Percentiles rank a stretch among this genome's conserved stretches.
phyloP scores from a whole-genome alignment of 768 basidiomycete species.

The Coprinopsis strossmayeri region DNA sequence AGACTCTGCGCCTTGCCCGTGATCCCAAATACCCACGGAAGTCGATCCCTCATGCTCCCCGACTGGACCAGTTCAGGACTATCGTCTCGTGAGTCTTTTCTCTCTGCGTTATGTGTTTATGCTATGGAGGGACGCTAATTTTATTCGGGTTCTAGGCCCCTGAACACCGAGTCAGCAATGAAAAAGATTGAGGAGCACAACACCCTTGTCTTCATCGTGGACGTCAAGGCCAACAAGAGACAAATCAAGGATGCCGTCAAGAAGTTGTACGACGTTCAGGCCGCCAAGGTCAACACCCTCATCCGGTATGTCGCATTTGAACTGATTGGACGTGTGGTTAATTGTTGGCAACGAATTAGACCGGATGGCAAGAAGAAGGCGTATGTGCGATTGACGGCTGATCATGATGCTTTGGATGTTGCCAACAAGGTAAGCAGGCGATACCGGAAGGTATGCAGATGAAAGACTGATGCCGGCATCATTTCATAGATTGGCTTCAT shows the following conservation, averaged over 20 bases:
- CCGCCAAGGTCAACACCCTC: conserved; percentile 95
- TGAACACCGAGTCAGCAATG: conserved; percentile 98
- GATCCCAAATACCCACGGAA: conserved; percentile 94
- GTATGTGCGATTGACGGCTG: conserved; percentile 91
- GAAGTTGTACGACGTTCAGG: conserved; percentile 97
- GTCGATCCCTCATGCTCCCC: conserved; percentile 82
- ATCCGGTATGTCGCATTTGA: conserved; percentile 62
- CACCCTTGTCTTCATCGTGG: conserved; percentile 97
- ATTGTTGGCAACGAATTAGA: conserved; percentile 29
- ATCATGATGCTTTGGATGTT: conserved; percentile 94
- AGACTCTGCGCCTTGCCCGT: conserved; percentile 81
- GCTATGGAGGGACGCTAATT: neutral
- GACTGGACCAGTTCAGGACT: conserved; percentile 96
- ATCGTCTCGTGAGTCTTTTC: conserved; percentile 66
- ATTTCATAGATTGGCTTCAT: conserved; percentile 83
- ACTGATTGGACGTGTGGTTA: conserved; percentile 3
- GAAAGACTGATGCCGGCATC: conserved; percentile 5
- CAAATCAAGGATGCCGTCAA: conserved; percentile 99
- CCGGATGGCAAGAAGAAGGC: conserved; percentile 99
- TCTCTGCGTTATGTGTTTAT: conserved; percentile 1
- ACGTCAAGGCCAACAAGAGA: conserved; percentile 92
- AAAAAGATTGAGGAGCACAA: conserved; percentile 99
- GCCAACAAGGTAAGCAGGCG: conserved; percentile 77
- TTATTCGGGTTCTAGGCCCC: conserved; percentile 39
- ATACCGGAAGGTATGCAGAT: neutral